A percentile compares a stretch with the other conserved stretches of the same genome.
Evolutionary conservation across 805 yeast genomes (phyloP).

Genomic region (Wickerhamomyces canadensis): DNA sequence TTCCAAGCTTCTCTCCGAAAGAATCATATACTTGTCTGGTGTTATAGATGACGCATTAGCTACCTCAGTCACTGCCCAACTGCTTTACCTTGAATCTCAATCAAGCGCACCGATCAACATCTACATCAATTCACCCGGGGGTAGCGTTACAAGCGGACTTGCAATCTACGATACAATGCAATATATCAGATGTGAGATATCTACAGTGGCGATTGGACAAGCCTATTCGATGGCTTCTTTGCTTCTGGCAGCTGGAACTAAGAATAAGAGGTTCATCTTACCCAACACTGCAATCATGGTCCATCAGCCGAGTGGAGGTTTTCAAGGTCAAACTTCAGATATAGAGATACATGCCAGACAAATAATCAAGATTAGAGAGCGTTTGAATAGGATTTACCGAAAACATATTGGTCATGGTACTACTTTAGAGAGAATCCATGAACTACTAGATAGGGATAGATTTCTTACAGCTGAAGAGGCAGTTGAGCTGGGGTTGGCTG

Average conservation of each 20-base stretch:
- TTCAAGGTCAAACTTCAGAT: slow-evolving; percentile 27
- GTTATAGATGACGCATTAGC: slow-evolving; percentile 20
- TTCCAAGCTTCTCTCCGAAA: slow-evolving; percentile 19
- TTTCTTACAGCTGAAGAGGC: slow-evolving; percentile 26
- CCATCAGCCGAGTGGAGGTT: slow-evolving; percentile 30
- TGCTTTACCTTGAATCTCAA: slow-evolving; percentile 19
- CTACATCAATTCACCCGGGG: slow-evolving; percentile 30
- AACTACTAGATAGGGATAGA: slow-evolving; percentile 20
- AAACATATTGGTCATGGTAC: slow-evolving; percentile 21
- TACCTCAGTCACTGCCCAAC: slow-evolving; percentile 24
- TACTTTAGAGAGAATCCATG: slow-evolving; percentile 13
- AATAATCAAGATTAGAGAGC: slow-evolving; percentile 25
- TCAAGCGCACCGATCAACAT: slow-evolving; percentile 20
- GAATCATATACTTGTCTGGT: slow-evolving; percentile 25
- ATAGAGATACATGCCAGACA: slow-evolving; percentile 31
- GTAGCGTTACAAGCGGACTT: slow-evolving; percentile 28
- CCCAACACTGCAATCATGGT: slow-evolving; percentile 30
- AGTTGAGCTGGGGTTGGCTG: slow-evolving; percentile 27
- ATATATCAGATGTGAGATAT: slow-evolving; percentile 26
- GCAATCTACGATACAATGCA: slow-evolving; percentile 32
- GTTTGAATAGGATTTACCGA: slow-evolving; percentile 23
- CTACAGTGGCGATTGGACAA: slow-evolving; percentile 30
- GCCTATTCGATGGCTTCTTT: slow-evolving; percentile 31
- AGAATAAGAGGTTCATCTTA: slow-evolving; percentile 24
- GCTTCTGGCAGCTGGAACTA: slow-evolving; percentile 25